Percentiles rank a stretch among this genome's conserved stretches.
Evolutionary conservation across 2,329 filamentous ascomycete genomes (phyloP).

Genomic region (Fusarium papillatum): DNA sequence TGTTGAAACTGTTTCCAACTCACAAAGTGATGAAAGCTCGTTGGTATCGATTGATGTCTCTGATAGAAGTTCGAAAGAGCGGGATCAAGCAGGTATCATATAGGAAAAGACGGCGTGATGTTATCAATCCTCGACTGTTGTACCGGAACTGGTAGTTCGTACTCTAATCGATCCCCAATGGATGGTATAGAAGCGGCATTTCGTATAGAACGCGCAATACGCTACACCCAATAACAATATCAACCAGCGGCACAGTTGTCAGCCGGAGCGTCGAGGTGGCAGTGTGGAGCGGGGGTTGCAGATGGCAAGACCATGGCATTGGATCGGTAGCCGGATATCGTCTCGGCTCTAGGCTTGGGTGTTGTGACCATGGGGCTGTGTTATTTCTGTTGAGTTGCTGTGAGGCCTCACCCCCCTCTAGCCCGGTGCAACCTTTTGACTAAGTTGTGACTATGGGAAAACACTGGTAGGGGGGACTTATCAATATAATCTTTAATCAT

Average conservation of each 20-base stretch:
- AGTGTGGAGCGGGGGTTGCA: not conserved
- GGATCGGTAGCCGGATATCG: not conserved
- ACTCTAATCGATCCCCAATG: not conserved
- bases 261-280: not conserved
- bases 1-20: not conserved
- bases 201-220: not conserved
- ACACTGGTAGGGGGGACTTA: not conserved
- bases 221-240: not conserved
- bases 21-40: not conserved
- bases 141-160: not conserved
- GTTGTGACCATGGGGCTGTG: not conserved
- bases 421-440: no score
- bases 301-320: not conserved
- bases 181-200: not conserved
- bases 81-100: not conserved
- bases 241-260: not conserved
- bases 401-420: no score
- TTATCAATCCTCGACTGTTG: not conserved
- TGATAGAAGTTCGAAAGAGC: not conserved
- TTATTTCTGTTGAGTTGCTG: no score
- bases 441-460: not conserved
- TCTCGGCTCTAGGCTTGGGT: not conserved
- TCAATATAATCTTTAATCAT: not conserved
- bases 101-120: not conserved
- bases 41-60: not conserved